A percentile compares a stretch with the other conserved stretches of the same genome.
Conservation (phyloP, 108 stramenopile species). For the Heterococcus sp. region DNA sequence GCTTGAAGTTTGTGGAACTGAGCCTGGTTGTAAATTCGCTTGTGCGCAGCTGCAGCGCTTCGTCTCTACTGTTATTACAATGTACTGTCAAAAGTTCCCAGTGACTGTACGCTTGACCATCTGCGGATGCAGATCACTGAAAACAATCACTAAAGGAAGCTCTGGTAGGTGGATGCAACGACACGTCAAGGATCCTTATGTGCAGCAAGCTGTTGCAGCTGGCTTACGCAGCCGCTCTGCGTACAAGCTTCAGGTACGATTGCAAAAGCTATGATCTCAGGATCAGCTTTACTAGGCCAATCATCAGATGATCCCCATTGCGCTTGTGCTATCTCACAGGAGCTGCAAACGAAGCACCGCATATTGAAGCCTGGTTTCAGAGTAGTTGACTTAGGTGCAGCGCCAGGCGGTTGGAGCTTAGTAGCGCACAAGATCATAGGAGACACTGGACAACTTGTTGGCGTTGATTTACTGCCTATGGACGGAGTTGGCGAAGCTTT, state of each 20-base stretch:
- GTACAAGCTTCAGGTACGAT: neutral
- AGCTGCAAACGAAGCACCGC: slow-evolving; percentile 2
- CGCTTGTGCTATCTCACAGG: neutral
- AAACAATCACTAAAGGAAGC: neutral
- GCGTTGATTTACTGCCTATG: slow-evolving; percentile 4
- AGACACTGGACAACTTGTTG: neutral
- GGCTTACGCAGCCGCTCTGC: neutral
- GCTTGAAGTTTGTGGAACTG: no score
- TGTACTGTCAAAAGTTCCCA: no score
- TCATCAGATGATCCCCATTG: no score
- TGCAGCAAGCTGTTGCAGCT: neutral
- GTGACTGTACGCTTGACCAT: no score
- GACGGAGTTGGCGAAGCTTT: neutral
- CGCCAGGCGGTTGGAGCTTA: slow-evolving; percentile 17
- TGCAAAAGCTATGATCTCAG: no score
- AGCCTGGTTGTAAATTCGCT: no score
- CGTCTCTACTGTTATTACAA: no score
- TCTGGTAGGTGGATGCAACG: neutral
- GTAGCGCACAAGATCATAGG: neutral
- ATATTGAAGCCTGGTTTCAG: neutral
- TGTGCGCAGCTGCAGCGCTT: no score
- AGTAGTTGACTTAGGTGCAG: slow-evolving; percentile 19
- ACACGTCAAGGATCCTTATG: neutral
- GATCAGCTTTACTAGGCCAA: no score
- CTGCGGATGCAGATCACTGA: no score